A percentile compares a stretch with the other conserved stretches of the same genome.
These are phyloP conservation scores for Aspergillus chevalieri DNA, from an alignment of 2,329 filamentous ascomycete genomes.

Conservation along the genomic window DNA sequence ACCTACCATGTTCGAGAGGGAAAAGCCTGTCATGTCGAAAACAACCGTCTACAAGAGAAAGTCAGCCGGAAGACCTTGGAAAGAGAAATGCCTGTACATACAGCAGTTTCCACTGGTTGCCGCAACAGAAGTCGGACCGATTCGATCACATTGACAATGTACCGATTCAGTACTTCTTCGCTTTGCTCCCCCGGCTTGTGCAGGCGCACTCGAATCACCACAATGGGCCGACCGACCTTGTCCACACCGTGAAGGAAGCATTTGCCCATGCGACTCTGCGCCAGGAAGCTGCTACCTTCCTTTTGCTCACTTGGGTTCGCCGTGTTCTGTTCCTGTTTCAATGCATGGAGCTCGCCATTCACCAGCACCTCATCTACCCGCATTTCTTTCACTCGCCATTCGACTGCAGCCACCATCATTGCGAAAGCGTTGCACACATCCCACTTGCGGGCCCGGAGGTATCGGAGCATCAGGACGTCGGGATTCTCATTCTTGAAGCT, in stretches of 20 bases:
- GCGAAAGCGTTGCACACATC: conserved; percentile 82
- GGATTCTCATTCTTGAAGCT: conserved; percentile 93
- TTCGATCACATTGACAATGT: conserved; percentile 89
- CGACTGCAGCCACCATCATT: conserved; percentile 87
- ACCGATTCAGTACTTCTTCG: conserved; percentile 74
- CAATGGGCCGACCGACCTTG: conserved; percentile 74
- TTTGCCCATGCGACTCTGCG: conserved; percentile 81
- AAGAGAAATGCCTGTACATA: conserved; percentile 42
- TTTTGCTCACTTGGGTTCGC: conserved; percentile 56
- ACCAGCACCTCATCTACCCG: conserved; percentile 78
- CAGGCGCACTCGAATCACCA: conserved; percentile 70
- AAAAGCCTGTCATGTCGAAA: conserved; percentile 93
- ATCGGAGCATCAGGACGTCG: conserved; percentile 72
- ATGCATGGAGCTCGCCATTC: conserved; percentile 62
- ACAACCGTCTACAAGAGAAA: conserved; percentile 61
- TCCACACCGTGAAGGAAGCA: conserved; percentile 83
- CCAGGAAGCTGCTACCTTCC: conserved; percentile 66
- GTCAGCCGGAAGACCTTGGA: not conserved
- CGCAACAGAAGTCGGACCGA: conserved; percentile 75
- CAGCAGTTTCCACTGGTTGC: conserved; percentile 79
- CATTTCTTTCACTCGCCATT: conserved; percentile 76
- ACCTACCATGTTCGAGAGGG: conserved; percentile 82
- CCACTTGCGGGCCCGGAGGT: conserved; percentile 82
- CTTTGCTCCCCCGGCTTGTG: conserved; percentile 81
- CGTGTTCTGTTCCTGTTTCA: conserved; percentile 50